These are phyloP conservation scores for Pseudotsuga menziesii DNA, from an alignment of 75 land plant species.

Conservation along the genomic window DNA sequence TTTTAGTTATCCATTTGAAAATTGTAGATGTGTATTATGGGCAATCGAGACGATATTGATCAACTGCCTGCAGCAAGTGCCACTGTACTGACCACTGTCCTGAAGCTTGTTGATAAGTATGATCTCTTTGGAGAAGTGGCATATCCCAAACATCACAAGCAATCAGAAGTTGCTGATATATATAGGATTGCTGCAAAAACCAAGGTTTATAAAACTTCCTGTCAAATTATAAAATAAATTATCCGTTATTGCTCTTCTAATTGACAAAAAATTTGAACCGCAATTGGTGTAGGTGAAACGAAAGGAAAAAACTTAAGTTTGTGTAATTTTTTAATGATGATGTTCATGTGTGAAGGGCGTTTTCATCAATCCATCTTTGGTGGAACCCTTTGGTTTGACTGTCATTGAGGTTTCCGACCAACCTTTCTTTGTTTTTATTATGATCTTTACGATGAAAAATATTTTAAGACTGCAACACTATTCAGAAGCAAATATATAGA, in stretches of 20 bases:
- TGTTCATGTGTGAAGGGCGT: conserved; percentile 62
- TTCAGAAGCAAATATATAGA: neutral
- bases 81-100: conserved; percentile 59
- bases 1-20: neutral
- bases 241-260: neutral
- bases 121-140: conserved; percentile 93
- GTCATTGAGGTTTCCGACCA: conserved; percentile 62
- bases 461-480: neutral
- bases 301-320: no score
- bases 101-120: conserved; percentile 85
- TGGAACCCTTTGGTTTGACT: conserved; percentile 94
- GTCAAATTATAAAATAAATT: neutral
- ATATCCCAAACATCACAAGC: conserved; percentile 93
- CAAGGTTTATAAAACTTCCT: conserved; percentile 39
- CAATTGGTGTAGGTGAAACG: neutral
- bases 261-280: neutral
- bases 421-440: neutral
- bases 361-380: conserved; percentile 90
- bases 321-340: neutral
- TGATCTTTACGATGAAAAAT: neutral
- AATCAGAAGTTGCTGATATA: conserved; percentile 84
- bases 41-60: conserved; percentile 83
- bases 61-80: conserved; percentile 78
- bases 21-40: conserved; percentile 82
- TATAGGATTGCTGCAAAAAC: conserved; percentile 92